phyloP scores from a whole-genome alignment of 805 yeast genomes.

The Lipomyces starkeyi region DNA sequence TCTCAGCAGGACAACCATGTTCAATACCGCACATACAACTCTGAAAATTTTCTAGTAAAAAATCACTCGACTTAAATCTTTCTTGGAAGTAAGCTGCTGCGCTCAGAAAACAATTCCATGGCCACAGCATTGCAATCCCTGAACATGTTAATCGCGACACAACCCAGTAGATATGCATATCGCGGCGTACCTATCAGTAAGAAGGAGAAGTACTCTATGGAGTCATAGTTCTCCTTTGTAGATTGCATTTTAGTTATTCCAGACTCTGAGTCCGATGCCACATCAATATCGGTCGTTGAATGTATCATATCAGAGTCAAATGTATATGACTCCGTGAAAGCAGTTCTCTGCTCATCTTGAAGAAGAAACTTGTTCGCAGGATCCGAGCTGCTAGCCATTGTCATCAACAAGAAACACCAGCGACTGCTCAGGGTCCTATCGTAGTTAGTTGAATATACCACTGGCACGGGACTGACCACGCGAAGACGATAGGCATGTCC shows the following conservation, averaged over 20 bases:
- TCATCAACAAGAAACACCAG: not conserved
- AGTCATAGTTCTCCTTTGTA: not conserved
- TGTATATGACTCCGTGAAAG: no score
- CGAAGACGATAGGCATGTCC: not conserved
- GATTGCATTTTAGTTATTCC: not conserved
- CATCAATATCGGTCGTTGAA: not conserved
- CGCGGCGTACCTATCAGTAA: constrained; percentile 18
- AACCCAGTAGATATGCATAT: not conserved
- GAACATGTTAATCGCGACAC: not conserved
- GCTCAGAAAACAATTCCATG: constrained; percentile 91
- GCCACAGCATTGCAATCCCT: constrained; percentile 66
- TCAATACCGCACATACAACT: constrained; percentile 37
- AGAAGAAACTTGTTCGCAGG: constrained; percentile 1
- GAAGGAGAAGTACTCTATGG: constrained; percentile 29
- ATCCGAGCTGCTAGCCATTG: not conserved
- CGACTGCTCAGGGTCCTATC: not conserved
- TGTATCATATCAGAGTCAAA: not conserved
- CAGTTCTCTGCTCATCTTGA: not conserved
- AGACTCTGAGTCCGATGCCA: not conserved
- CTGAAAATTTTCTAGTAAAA: constrained; percentile 57
- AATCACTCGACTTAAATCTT: constrained; percentile 54
- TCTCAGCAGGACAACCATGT: constrained; percentile 22
- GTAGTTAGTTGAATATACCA: not conserved
- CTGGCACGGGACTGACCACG: not conserved
- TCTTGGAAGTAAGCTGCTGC: constrained; percentile 81